A percentile compares a stretch with the other conserved stretches of the same genome.
These are phyloP conservation scores for Glonium stellatum DNA, from an alignment of 495 filamentous ascomycete genomes.

Conservation along the genomic window DNA sequence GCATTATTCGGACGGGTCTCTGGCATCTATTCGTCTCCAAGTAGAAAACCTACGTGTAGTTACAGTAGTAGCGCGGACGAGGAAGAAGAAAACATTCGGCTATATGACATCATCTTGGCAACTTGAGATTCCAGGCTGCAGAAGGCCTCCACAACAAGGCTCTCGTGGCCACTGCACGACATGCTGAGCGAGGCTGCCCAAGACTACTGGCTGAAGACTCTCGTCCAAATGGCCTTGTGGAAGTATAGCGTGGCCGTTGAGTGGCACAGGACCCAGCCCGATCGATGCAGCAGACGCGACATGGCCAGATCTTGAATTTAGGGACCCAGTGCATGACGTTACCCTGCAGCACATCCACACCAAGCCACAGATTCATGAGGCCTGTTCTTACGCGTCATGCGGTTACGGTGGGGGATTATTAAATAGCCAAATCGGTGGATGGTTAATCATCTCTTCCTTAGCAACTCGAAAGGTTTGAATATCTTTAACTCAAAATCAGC, in stretches of 20 bases:
- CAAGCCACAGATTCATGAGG: not conserved
- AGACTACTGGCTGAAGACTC: too few relatives aligned
- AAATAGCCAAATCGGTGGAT: too few relatives aligned
- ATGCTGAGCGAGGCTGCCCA: too few relatives aligned
- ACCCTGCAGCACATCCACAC: constrained; percentile 6
- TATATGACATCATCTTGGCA: not conserved
- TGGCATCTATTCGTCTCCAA: too few relatives aligned
- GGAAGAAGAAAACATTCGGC: not conserved
- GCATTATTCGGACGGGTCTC: too few relatives aligned
- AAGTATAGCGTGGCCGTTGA: not conserved
- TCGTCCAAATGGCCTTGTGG: too few relatives aligned
- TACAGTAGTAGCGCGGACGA: too few relatives aligned
- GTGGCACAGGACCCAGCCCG: not conserved
- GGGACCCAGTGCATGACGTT: constrained; percentile 1
- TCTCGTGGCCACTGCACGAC: not conserved
- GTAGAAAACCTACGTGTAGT: too few relatives aligned
- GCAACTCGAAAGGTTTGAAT: too few relatives aligned
- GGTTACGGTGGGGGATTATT: not conserved
- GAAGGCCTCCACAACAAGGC: not conserved
- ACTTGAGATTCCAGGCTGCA: not conserved
- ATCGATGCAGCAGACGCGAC: too few relatives aligned
- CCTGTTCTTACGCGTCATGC: not conserved
- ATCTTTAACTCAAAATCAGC: too few relatives aligned
- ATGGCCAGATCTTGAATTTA: not conserved
- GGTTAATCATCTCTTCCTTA: too few relatives aligned